Percentiles rank a stretch among this genome's conserved stretches.
Evolutionary conservation across 768 basidiomycete species (phyloP).

Genomic region (Rhizopogon vulgaris): DNA sequence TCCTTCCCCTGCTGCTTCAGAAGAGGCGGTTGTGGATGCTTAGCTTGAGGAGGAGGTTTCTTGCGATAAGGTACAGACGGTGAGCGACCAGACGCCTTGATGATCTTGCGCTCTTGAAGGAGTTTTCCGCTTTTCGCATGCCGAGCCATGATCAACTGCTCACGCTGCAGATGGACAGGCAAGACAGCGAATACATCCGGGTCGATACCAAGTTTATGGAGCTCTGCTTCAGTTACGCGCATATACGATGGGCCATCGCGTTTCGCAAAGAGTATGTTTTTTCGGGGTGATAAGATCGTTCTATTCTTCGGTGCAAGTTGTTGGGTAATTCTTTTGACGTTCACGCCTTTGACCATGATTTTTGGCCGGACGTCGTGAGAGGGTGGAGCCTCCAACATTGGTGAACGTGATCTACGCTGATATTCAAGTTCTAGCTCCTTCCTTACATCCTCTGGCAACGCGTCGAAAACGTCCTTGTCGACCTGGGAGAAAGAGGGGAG

Average conservation of each 20-base stretch:
- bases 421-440: slow-evolving; percentile 66
- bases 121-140: slow-evolving; percentile 36
- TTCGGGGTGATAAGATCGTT: slow-evolving; percentile 31
- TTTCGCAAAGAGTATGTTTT: slow-evolving; percentile 32
- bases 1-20: slow-evolving; percentile 49
- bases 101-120: slow-evolving; percentile 39
- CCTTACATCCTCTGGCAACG: slow-evolving; percentile 63
- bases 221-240: slow-evolving; percentile 48
- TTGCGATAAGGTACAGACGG: slow-evolving; percentile 36
- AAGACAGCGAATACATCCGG: slow-evolving; percentile 61
- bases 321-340: slow-evolving; percentile 53
- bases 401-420: slow-evolving; percentile 51
- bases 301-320: slow-evolving; percentile 57
- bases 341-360: slow-evolving; percentile 28
- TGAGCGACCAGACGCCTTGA: slow-evolving; percentile 36
- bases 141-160: slow-evolving; percentile 61
- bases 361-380: slow-evolving; percentile 7
- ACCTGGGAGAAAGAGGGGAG: slow-evolving; percentile 74
- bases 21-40: slow-evolving; percentile 40
- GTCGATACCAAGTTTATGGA: slow-evolving; percentile 66
- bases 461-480: slow-evolving; percentile 63
- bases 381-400: slow-evolving; percentile 24
- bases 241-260: slow-evolving; percentile 30
- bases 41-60: slow-evolving; percentile 53
- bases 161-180: slow-evolving; percentile 63